These are phyloP conservation scores for Dissophora ornata DNA, from an alignment of 192 early-diverging fungal genomes.

Conservation along the genomic window DNA sequence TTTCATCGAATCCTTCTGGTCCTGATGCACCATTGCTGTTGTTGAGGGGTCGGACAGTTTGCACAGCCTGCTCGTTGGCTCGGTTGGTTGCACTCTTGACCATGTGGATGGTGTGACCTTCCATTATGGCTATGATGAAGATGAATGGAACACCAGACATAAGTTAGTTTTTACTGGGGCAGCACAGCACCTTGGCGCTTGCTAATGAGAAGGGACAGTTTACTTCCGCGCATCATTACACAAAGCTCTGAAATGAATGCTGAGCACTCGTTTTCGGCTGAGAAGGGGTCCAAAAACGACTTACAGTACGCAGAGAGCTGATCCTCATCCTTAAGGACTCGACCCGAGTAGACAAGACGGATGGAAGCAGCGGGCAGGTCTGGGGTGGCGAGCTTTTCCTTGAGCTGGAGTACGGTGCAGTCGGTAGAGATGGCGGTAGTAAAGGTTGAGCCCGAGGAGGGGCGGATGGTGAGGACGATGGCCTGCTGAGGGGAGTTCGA, in stretches of 20 bases:
- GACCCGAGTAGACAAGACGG: conserved; percentile 92
- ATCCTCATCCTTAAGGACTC: conserved; percentile 94
- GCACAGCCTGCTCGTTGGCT: conserved; percentile 53
- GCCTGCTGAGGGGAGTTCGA: conserved; percentile 31
- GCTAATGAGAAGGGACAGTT: too few species aligned
- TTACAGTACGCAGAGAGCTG: conserved; percentile 74
- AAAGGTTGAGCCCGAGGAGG: conserved; percentile 62
- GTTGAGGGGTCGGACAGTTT: conserved; percentile 57
- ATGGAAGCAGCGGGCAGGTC: conserved; percentile 71
- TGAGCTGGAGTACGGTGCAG: conserved; percentile 76
- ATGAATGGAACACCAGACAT: conserved; percentile 1
- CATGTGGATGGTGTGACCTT: conserved; percentile 92
- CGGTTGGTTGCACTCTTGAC: conserved; percentile 73
- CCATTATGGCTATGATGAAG: conserved; percentile 67
- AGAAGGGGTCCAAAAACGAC: too few species aligned
- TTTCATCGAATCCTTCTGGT: conserved; percentile 44
- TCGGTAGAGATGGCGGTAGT: conserved; percentile 60
- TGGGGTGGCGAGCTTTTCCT: conserved; percentile 71
- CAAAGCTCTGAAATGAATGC: too few species aligned
- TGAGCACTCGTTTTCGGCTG: too few species aligned
- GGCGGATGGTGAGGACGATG: conserved; percentile 63
- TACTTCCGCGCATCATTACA: conserved; percentile 32
- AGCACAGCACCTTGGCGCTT: too few species aligned
- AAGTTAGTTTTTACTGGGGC: conserved; percentile 8
- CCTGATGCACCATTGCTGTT: conserved; percentile 26